These are phyloP conservation scores for Skeletonema marinoi DNA, from an alignment of 108 stramenopile genomes.

Conservation along the genomic window DNA sequence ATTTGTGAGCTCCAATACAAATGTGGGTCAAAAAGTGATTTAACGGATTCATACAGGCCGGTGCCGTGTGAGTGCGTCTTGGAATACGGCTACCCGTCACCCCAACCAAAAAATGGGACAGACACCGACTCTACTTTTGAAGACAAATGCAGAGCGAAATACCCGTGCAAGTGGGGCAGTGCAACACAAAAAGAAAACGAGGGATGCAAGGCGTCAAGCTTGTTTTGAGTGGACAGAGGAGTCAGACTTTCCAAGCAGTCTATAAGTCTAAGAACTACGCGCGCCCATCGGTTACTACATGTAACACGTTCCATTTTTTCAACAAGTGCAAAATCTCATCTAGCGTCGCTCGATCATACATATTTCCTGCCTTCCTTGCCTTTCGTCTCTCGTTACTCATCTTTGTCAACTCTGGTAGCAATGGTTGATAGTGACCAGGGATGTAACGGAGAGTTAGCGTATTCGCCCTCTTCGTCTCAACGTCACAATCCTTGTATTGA, in stretches of 20 bases:
- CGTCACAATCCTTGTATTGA: slow-evolving; percentile 40
- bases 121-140: background rate
- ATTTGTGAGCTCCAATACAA: slow-evolving; percentile 71
- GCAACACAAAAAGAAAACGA: background rate
- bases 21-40: slow-evolving; percentile 48
- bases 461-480: slow-evolving; percentile 19
- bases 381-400: slow-evolving; percentile 7
- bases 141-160: background rate
- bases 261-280: no score
- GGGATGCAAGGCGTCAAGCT: background rate
- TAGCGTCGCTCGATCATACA: slow-evolving; percentile 16
- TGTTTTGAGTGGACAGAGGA: background rate
- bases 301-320: slow-evolving; percentile 36
- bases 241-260: background rate
- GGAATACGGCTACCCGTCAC: slow-evolving; percentile 30
- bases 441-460: slow-evolving; percentile 48
- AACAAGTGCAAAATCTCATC: slow-evolving; percentile 37
- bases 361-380: slow-evolving; percentile 2
- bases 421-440: slow-evolving; percentile 47
- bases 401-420: slow-evolving; percentile 42
- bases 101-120: background rate
- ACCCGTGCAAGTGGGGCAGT: slow-evolving; percentile 6
- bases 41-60: slow-evolving; percentile 31
- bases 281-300: slow-evolving; percentile 50
- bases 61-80: slow-evolving; percentile 66